phyloP scores from a whole-genome alignment of 352 stramenopile genomes.

The Globisporangium carolinianum region DNA sequence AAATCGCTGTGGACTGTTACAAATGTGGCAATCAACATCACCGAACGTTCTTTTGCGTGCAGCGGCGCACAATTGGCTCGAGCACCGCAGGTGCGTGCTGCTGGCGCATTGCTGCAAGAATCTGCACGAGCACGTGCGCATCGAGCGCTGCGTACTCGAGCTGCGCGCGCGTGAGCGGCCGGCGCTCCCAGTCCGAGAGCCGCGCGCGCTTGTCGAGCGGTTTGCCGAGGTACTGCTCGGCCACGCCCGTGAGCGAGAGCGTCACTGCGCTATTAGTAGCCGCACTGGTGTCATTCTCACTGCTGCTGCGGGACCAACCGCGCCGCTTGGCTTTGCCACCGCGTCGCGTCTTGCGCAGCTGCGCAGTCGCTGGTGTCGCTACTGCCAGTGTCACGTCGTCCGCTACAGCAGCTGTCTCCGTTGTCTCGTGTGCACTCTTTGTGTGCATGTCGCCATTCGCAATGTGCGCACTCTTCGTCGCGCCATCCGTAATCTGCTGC shows the following conservation, averaged over 20 bases:
- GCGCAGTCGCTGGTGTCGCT: background rate
- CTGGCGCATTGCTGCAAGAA: slow-evolving; percentile 51
- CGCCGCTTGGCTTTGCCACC: slow-evolving; percentile 11
- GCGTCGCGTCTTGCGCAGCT: background rate
- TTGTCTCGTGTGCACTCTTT: slow-evolving; percentile 5
- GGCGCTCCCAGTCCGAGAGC: slow-evolving; percentile 74
- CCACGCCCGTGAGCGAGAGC: slow-evolving; percentile 42
- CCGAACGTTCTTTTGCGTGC: slow-evolving; percentile 34
- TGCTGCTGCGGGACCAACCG: slow-evolving; percentile 9
- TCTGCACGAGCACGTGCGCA: slow-evolving; percentile 53
- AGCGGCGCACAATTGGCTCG: slow-evolving; percentile 20
- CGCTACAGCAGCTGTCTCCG: background rate
- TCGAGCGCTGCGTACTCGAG: slow-evolving; percentile 70
- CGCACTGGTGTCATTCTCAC: background rate
- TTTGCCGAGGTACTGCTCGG: slow-evolving; percentile 46
- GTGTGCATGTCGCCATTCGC: slow-evolving; percentile 5
- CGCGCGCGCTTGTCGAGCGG: slow-evolving; percentile 63
- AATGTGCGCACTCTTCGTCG: background rate
- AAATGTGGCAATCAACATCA: slow-evolving; percentile 9
- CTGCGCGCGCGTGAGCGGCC: slow-evolving; percentile 56
- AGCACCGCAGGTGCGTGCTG: slow-evolving; percentile 22
- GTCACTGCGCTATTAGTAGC: slow-evolving; percentile 12
- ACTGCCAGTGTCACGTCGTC: background rate
- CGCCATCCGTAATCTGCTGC: too few relatives aligned
- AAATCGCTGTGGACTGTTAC: background rate